Evolutionary conservation across 768 basidiomycete genomes (phyloP), one percentile per base, ranked within the genome.

Genomic region (Naganishia randhawae): DNA sequence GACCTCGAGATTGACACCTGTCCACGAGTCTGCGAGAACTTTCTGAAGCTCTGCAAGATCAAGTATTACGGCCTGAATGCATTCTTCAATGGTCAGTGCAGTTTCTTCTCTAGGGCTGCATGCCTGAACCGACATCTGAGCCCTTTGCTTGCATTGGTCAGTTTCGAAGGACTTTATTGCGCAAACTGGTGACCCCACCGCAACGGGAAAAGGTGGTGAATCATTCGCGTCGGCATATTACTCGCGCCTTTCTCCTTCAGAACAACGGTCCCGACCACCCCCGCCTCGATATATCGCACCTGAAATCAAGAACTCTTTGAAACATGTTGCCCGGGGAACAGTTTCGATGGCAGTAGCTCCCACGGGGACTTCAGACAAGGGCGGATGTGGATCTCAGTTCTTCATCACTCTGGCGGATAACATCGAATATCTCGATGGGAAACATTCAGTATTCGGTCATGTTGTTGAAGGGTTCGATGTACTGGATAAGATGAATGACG

Each of bases 301-400:
- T 0, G 90, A 92, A 76, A 84, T 93, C 65, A 80, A 66, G 61
- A 73, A 74, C 10, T 69, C 71, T 67, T 84, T 97, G 69, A 97
- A 97, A 80, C 96, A 99, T 77, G 83, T 83, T 0, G 81, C 83
- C 10, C 87, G 85, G 72, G 96, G 96, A 22, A 97, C 92, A 0
- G 89, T 99, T 17, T 97, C 93, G 0, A 98, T 98, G 96, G 96
- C 96, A 9, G 87, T 97, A 11, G 90, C 95, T 2, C 92, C 92
- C n/a, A 77, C 78, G 19, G 89, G 85, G n/a, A 51, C 50, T 1
- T 61, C 55, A 3, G 62, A 71, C 22, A 74, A 76, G 17, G 71
- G 75, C 13, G 89, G 93, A 16, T 92, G 91, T 73, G 95, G 92
- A 13, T 90, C 89, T 73, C 96, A 98, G 75, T 99, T 98, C 83